A percentile compares a stretch with the other conserved stretches of the same genome.
Conservation (phyloP, 345 rosid species). For the Angophora floribunda region DNA sequence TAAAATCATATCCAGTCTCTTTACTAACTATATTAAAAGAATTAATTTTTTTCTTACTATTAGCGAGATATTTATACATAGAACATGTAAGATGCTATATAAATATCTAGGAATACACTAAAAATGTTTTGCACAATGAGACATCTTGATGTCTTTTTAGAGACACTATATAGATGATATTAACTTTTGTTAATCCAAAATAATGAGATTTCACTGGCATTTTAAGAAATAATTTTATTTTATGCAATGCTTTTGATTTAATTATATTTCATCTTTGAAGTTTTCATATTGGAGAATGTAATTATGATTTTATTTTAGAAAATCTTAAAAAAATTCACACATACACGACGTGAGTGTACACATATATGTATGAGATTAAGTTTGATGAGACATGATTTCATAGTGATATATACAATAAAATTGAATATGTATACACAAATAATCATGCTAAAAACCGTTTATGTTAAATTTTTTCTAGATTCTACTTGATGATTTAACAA, state of each 20-base stretch:
- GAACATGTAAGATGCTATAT: fast-evolving
- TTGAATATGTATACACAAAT: not conserved
- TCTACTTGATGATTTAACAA: not conserved
- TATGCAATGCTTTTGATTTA: not conserved
- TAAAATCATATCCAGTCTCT: too few relatives aligned
- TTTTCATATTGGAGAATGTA: not conserved
- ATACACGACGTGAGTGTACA: too few relatives aligned
- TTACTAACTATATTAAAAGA: not conserved
- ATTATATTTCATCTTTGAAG: not conserved
- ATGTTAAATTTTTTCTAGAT: not conserved
- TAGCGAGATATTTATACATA: not conserved
- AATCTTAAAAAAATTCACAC: not conserved
- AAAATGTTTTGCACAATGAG: not conserved
- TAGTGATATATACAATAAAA: not conserved
- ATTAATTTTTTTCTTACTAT: not conserved
- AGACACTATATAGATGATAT: not conserved
- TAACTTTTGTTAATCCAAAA: too few relatives aligned
- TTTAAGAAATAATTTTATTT: too few relatives aligned
- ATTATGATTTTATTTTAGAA: not conserved
- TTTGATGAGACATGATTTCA: not conserved
- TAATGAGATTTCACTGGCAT: not conserved
- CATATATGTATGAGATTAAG: too few relatives aligned
- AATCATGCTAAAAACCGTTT: not conserved
- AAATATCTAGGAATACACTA: not conserved
- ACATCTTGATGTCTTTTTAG: not conserved